A percentile compares a stretch with the other conserved stretches of the same genome.
phyloP scores from a whole-genome alignment of 768 basidiomycete species.

The Mycena filopes region DNA sequence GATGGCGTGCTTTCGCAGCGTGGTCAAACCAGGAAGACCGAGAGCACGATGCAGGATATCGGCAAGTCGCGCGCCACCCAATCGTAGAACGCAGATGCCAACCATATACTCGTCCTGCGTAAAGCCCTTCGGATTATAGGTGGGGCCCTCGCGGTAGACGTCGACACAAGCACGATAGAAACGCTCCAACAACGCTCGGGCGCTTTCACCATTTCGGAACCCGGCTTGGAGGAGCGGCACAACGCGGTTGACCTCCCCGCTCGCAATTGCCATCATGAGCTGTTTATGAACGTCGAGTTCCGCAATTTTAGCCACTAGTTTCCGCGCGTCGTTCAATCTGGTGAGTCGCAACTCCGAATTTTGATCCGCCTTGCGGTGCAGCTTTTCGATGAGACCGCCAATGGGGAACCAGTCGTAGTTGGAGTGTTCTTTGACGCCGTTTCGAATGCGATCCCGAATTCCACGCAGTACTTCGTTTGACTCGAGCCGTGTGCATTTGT shows the following conservation, averaged over 20 bases:
- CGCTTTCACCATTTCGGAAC: slow-evolving; percentile 2
- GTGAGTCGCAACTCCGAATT: slow-evolving; percentile 8
- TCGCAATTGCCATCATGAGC: slow-evolving; percentile 27
- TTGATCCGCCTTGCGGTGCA: slow-evolving; percentile 13
- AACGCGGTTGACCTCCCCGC: slow-evolving; percentile 29
- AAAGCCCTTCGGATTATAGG: slow-evolving; percentile 33
- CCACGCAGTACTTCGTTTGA: slow-evolving; percentile 15
- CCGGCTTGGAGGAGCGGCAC: slow-evolving; percentile 19
- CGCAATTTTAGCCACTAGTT: background rate
- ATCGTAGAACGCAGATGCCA: slow-evolving; percentile 17
- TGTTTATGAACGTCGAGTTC: slow-evolving; percentile 32
- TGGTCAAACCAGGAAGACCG: slow-evolving; percentile 28
- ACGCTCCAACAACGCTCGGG: slow-evolving; percentile 9
- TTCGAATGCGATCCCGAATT: slow-evolving; percentile 13
- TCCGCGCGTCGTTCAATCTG: slow-evolving; percentile 20
- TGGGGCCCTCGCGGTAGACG: slow-evolving; percentile 15
- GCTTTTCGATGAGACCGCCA: slow-evolving; percentile 13
- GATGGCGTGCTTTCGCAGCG: slow-evolving; percentile 17
- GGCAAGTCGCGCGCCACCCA: slow-evolving; percentile 8
- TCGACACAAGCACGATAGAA: slow-evolving; percentile 19
- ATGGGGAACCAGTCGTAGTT: slow-evolving; percentile 20
- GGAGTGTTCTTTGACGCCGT: slow-evolving; percentile 26
- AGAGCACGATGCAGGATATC: slow-evolving; percentile 17
- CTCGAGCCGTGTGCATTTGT: background rate
- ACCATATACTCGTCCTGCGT: slow-evolving; percentile 31